Evolutionary conservation across 768 basidiomycete genomes (phyloP).

Genomic region (Trichaptum fuscoviolaceum): DNA sequence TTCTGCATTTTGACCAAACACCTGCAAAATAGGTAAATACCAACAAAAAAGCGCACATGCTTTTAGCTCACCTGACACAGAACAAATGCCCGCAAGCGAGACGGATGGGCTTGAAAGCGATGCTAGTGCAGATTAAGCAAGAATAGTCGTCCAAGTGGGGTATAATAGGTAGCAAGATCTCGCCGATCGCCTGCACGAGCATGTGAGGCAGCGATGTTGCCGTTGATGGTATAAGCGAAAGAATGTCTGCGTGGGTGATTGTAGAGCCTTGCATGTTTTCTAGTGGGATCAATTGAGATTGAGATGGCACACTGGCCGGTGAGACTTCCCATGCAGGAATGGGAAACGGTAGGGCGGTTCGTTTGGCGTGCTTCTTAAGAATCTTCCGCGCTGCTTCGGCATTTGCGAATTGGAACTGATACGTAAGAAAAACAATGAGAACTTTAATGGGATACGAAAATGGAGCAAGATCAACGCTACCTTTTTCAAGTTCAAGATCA

Average conservation of each 20-base stretch:
- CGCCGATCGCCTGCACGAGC: constrained; percentile 78
- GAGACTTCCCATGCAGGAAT: constrained; percentile 8
- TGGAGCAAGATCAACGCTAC: constrained; percentile 22
- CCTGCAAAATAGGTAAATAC: constrained; percentile 19
- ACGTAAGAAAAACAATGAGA: constrained; percentile 1
- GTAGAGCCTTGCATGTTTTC: neutral
- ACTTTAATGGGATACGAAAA: neutral
- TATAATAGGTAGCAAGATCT: constrained; percentile 74
- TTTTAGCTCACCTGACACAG: constrained; percentile 47
- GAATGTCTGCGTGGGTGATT: constrained; percentile 23
- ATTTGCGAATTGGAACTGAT: constrained; percentile 76
- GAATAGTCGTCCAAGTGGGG: constrained; percentile 80
- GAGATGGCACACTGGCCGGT: constrained; percentile 7
- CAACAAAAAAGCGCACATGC: neutral
- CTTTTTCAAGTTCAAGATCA: constrained; percentile 79
- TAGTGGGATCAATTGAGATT: constrained; percentile 8
- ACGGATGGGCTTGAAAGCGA: constrained; percentile 91
- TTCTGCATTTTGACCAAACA: constrained; percentile 92
- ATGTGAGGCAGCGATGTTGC: constrained; percentile 49
- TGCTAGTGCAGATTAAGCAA: constrained; percentile 82
- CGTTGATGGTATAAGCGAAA: constrained; percentile 21
- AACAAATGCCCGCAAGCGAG: constrained; percentile 77
- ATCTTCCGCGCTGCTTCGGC: constrained; percentile 89
- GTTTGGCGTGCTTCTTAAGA: constrained; percentile 90
- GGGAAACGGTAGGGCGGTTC: constrained; percentile 74